These are phyloP conservation scores for Porphyrellus cyaneotinctus DNA, from an alignment of 768 basidiomycete genomes.

Conservation along the genomic window DNA sequence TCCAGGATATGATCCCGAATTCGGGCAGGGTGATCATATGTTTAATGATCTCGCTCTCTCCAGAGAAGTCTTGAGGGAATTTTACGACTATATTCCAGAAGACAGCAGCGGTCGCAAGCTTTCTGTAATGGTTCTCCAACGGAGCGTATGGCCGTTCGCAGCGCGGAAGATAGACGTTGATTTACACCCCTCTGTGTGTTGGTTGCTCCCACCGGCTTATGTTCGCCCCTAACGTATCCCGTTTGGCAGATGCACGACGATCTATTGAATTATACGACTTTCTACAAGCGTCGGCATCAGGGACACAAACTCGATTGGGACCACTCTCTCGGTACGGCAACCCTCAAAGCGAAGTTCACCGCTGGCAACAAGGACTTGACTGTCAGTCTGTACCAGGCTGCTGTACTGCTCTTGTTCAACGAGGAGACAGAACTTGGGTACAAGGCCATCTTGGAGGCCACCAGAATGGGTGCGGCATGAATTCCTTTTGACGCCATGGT, in stretches of 20 bases:
- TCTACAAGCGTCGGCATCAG: constrained; percentile 77
- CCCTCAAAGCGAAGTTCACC: constrained; percentile 65
- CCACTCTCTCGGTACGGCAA: constrained; percentile 81
- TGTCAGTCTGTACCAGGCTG: constrained; percentile 85
- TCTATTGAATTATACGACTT: constrained; percentile 55
- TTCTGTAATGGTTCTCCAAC: constrained; percentile 79
- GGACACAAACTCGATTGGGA: constrained; percentile 80
- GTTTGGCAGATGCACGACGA: constrained; percentile 65
- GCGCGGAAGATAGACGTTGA: constrained; percentile 46
- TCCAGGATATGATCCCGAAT: constrained; percentile 91
- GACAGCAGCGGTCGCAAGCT: constrained; percentile 46
- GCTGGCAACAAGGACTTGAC: constrained; percentile 77
- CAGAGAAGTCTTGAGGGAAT: constrained; percentile 65
- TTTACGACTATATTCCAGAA: constrained; percentile 43
- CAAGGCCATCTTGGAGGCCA: constrained; percentile 61
- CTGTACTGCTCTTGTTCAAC: constrained; percentile 87
- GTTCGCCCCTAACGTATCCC: constrained; percentile 8
- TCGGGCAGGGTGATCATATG: constrained; percentile 92
- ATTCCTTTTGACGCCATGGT: not conserved
- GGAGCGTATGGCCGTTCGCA: constrained; percentile 84
- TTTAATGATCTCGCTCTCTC: constrained; percentile 86
- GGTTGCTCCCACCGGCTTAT: not conserved
- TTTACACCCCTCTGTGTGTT: constrained; percentile 50
- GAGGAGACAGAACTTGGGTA: constrained; percentile 56
- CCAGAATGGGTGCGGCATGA: constrained; percentile 61